Evolutionary conservation across 805 yeast genomes (phyloP), one percentile per base, ranked within the genome.

Genomic region (Torulaspora gathmanii): DNA sequence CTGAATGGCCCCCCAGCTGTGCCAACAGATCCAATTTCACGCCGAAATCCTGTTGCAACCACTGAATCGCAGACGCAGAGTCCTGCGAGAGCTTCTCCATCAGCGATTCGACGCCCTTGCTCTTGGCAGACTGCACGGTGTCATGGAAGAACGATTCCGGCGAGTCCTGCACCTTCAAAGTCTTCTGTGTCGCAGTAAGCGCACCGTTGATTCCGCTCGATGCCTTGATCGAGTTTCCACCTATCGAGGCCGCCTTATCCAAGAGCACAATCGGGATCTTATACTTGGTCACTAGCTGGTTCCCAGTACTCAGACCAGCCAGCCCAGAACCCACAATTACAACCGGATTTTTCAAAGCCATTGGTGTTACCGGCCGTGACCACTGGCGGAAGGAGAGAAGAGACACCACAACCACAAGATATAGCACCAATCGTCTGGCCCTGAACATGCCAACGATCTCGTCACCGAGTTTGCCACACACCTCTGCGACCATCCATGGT

Each of bases 1-100:
- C 78, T 1, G 89, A 80, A 59, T 86, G 95, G 2, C 95, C 95
- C 22, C 95, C 95, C 34, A 86, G 65, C 54, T 86, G 77, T n/a
- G 86, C 75, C 10, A 86, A 83, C 12, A 81, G 70, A 6, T 84
- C 74, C 45, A 86, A 67, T 54, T 82, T 86, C 40, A 85, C 66
- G 5, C 71, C 74, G 54, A 85, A 79, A 4, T 72, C 75, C 25
- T 75, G 72, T 53, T 82, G 83, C 41, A 86, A 71, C 91, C 95
- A 86, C 38, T 77, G 77, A 39, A 86, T 74, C 0, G 93, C 90
- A 34, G 71, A 74, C 5, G 77, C 79, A 2, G 88, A 80, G 35
- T 82, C 79, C 45, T 73, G 65, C 1, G 84, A 74, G 48, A 86
- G 68, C 4, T 78, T 82, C 26, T 70, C 65, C 64, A 83, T 82